These are phyloP conservation scores for Nephelium lappaceum DNA, from an alignment of 345 rosid genomes.

Conservation along the genomic window DNA sequence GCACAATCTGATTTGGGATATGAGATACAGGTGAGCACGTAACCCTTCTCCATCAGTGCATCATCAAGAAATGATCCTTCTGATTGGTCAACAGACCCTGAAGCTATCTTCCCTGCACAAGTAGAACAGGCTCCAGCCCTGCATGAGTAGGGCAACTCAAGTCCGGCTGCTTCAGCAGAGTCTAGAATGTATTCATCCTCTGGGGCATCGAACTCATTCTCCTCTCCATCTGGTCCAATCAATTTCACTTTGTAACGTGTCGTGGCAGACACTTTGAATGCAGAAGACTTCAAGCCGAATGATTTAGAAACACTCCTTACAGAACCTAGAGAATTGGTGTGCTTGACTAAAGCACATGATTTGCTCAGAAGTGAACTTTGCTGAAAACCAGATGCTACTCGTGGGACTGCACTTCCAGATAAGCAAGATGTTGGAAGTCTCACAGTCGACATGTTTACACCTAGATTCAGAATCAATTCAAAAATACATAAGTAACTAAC, in stretches of 20 bases:
- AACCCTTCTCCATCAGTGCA: constrained; percentile 48
- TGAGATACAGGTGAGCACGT: constrained; percentile 53
- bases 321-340: constrained; percentile 28
- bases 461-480: constrained; percentile 13
- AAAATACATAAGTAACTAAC: not conserved
- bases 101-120: constrained; percentile 51
- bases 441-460: constrained; percentile 39
- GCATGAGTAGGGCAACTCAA: constrained; percentile 63
- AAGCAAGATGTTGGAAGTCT: constrained; percentile 38
- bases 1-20: constrained; percentile 55
- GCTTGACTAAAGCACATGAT: constrained; percentile 25
- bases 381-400: constrained; percentile 20
- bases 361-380: constrained; percentile 21
- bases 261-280: constrained; percentile 43
- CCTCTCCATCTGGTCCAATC: constrained; percentile 52
- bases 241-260: constrained; percentile 51
- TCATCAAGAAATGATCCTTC: constrained; percentile 67
- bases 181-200: constrained; percentile 57
- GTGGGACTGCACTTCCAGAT: constrained; percentile 19
- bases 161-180: constrained; percentile 56
- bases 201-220: constrained; percentile 48
- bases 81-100: constrained; percentile 55
- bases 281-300: constrained; percentile 41
- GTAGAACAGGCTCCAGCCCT: constrained; percentile 64
- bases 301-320: constrained; percentile 26